A percentile compares a stretch with the other conserved stretches of the same genome.
These are phyloP conservation scores for Fusarium mangiferae DNA, from an alignment of 2,329 filamentous ascomycete genomes.

Conservation along the genomic window DNA sequence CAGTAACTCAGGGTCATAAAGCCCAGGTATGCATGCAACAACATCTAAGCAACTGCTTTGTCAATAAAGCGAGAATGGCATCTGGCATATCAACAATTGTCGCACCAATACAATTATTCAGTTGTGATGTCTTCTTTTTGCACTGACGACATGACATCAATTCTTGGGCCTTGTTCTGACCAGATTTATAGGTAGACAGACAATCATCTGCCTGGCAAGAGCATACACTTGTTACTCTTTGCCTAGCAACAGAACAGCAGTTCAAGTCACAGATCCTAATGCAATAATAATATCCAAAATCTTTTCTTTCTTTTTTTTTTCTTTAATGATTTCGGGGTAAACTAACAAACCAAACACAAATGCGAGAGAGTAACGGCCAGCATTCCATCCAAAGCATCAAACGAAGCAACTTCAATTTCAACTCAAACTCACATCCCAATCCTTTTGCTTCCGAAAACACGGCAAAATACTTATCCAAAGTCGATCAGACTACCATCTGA, in stretches of 20 bases:
- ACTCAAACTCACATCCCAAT: background rate
- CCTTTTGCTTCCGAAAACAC: background rate
- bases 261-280: background rate
- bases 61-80: no score
- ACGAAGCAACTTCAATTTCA: background rate
- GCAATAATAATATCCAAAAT: background rate
- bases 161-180: background rate
- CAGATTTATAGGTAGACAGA: background rate
- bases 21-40: background rate
- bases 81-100: background rate
- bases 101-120: background rate
- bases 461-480: background rate
- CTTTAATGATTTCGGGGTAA: no score
- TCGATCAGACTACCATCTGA: background rate
- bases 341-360: background rate
- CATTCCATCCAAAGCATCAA: background rate
- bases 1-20: background rate
- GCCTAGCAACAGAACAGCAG: background rate
- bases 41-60: background rate
- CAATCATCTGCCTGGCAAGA: background rate
- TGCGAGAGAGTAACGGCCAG: background rate
- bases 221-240: background rate
- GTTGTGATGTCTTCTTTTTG: no score
- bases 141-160: background rate
- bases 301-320: no score